Conservation (phyloP, 352 stramenopile genomes). For the Globisporangium cederbergense region DNA sequence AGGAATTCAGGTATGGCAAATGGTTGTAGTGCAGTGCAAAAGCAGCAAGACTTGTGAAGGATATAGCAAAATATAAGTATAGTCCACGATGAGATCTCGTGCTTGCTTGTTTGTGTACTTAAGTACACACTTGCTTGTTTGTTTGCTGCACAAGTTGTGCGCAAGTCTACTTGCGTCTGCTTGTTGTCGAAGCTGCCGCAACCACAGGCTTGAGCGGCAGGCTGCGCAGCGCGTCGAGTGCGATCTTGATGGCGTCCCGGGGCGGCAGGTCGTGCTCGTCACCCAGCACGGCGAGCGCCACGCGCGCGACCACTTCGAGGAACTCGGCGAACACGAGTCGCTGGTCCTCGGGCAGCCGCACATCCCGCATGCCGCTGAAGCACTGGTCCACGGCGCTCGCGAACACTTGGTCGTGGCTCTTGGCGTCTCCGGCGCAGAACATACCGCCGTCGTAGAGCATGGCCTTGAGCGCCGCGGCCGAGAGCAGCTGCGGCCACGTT, state of each 20-base stretch:
- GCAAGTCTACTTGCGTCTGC: conserved; percentile 30
- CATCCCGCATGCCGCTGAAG: conserved; percentile 47
- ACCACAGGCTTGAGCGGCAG: conserved; percentile 30
- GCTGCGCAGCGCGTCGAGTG: conserved; percentile 64
- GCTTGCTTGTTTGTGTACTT: not conserved
- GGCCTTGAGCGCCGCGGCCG: conserved; percentile 37
- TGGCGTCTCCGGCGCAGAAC: conserved; percentile 61
- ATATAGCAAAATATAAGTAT: not conserved
- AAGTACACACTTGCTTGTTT: not conserved
- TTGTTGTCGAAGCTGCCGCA: not conserved
- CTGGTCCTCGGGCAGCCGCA: conserved; percentile 29
- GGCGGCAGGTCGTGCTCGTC: conserved; percentile 54
- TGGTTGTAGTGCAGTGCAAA: not conserved
- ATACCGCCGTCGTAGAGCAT: conserved; percentile 80
- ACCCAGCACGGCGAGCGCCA: conserved; percentile 53
- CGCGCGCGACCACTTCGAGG: conserved; percentile 60
- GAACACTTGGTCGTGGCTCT: conserved; percentile 59
- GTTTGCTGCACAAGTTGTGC: not conserved
- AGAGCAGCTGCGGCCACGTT: conserved; percentile 52
- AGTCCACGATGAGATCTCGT: not conserved
- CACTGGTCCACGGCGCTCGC: conserved; percentile 52
- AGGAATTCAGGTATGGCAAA: not conserved
- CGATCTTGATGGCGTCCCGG: conserved; percentile 72
- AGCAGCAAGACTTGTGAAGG: not conserved
- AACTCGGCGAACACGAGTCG: conserved; percentile 75